Base-by-base conservation (phyloP, 129 eudicot species). In the Deinandra increscens region DNA sequence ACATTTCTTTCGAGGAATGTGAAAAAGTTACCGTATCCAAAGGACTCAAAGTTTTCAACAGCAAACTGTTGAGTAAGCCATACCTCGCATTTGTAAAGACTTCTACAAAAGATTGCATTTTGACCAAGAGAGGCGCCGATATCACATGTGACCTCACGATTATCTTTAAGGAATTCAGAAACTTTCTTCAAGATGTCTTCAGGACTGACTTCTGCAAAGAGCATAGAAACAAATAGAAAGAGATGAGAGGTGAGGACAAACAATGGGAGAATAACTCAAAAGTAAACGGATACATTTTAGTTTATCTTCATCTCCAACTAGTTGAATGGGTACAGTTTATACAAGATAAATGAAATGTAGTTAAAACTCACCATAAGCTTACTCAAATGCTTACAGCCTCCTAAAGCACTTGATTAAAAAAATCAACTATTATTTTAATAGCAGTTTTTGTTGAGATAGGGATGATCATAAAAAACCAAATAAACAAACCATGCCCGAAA, bases 11-110 rank as follows among this genome's bases (percentile, higher is more conserved):
- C 95, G 13, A 93, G 26, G 73, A 93, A 89, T 14, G 43, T 15
- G 39, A 79, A 68, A 66, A 83, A 78, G n/a, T 87, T 95, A 71
- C 99, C 97, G 46, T 81, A 75, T 69, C 99, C 99, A 66, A 93
- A 83, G 42, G 81, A 81, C 72, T 81, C 83, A 44, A 93, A 93
- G n/a, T 81, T 77, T 36, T 85, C 78, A 48, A 87, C 87, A 34
- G 65, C 81, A 73, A 85, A 93, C 79, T 82, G 95, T 74, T 78
- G 73, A 19, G 70, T 75, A 45, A 93, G 78, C 97, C 95, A 93
- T 73, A 68, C 71, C 80, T 89, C 97, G 62, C 90, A 87, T 59
- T 76, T 74, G 81, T 73, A 74, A 19, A 93, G 82, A 78, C 66
- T 80, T 78, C 84, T 76, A 61, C 74, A 67, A 68, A 83, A 66